Percentiles rank a stretch among this genome's conserved stretches.
Evolutionary conservation across 768 basidiomycete genomes (phyloP).

Genomic region (Leccinum uliginosum): DNA sequence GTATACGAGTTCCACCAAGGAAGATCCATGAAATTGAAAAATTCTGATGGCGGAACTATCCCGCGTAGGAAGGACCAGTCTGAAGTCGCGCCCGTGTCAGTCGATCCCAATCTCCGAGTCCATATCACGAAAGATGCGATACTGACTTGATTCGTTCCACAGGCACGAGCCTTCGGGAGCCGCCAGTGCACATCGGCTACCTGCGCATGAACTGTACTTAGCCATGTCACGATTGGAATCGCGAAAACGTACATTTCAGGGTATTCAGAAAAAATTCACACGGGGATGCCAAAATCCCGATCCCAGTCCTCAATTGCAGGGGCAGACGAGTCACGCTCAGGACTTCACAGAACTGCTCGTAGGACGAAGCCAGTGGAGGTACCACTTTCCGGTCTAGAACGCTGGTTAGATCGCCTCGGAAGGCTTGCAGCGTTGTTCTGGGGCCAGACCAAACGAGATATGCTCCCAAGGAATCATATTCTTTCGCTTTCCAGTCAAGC

Average conservation of each 20-base stretch:
- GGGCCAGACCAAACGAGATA: conserved; percentile 16
- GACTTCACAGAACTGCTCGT: conserved; percentile 9
- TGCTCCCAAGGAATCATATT: neutral
- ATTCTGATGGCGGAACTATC: conserved; percentile 6
- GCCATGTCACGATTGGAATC: neutral
- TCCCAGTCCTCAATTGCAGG: neutral
- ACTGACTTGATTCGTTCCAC: conserved; percentile 15
- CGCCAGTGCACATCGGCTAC: conserved; percentile 1
- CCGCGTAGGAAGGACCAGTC: conserved; percentile 19
- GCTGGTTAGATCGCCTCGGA: conserved; percentile 4
- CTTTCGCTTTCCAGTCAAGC: neutral
- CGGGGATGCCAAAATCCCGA: neutral
- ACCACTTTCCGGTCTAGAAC: conserved; percentile 8
- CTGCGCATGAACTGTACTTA: neutral
- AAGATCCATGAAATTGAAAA: conserved; percentile 11
- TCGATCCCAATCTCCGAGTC: neutral
- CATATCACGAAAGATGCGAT: neutral
- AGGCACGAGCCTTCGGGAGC: neutral
- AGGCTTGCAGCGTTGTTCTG: conserved; percentile 7
- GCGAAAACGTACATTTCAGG: conserved; percentile 7
- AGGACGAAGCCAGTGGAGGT: conserved; percentile 1
- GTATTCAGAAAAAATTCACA: neutral
- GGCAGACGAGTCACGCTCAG: neutral
- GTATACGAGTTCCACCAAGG: conserved; percentile 15
- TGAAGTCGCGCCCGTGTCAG: neutral